Evolutionary conservation across 306 rosid species (phyloP), one percentile per base, ranked within the genome.

Genomic region (Arachis stenosperma): DNA sequence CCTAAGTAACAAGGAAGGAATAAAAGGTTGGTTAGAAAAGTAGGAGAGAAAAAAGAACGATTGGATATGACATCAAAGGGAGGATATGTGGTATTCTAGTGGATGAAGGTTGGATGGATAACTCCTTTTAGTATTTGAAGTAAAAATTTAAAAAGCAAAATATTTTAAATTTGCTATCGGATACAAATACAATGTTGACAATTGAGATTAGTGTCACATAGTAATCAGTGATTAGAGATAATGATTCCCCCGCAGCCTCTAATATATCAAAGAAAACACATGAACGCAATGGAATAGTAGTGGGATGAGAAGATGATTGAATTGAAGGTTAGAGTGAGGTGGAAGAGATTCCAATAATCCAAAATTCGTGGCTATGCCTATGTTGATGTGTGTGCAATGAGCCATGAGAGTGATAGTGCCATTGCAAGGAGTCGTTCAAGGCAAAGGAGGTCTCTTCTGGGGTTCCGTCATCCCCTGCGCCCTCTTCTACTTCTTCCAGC

Each of bases 391-490:
- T 22, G 27, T 22, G 27, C 27, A 22, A 22, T 22, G 27, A 33
- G 27, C 29, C 15, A 92, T 92, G 99, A 89, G 95, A 88, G 85
- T 94, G 44, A 88, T 94, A 29, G 99, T 94, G 29, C 99, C 99
- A 62, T 81, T 94, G 15, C 96, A 91, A 65, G 96, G 92, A 29
- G 88, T 94, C 9, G 99, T 89, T 9, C 97, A 94, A 79, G 99
- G 99, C 40, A 75, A 86, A 43, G 96, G 97, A 2, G 99, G 98
- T 9, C 88, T 94, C 37, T 83, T 94, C 13, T 84, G 79, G 69
- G 99, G 99, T 82, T 91, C 99, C 0, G 85, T 89, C 30, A 89
- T 94, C 56, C 99, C 99, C 8, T 94, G 99, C 61, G 99, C 91
- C 4, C 95, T 94, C 55, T 94, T 89, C 74, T 94, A 91, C 66